A percentile compares a stretch with the other conserved stretches of the same genome.
Evolutionary conservation across 306 rosid genomes (phyloP).

Genomic region (Morella rubra): DNA sequence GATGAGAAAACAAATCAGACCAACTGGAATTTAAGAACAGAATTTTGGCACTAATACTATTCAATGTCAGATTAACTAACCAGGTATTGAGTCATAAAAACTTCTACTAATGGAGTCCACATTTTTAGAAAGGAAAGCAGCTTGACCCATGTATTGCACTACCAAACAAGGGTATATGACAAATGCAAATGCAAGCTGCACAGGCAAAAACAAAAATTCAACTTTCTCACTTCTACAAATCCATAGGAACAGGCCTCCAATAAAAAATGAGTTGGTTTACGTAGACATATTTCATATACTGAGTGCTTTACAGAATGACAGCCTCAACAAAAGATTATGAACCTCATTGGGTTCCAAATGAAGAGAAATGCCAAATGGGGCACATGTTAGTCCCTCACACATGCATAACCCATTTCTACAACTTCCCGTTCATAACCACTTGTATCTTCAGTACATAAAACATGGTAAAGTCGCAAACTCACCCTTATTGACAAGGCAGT

Average conservation of each 20-base stretch:
- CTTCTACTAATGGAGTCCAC: conserved; percentile 34
- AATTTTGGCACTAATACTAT: conserved; percentile 17
- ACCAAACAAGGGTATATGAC: conserved; percentile 83
- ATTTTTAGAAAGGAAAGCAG: conserved; percentile 77
- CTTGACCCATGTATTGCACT: conserved; percentile 90
- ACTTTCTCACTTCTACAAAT: conserved; percentile 15
- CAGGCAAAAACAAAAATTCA: conserved; percentile 18
- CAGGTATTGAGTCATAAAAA: conserved; percentile 72
- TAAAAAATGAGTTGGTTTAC: background rate
- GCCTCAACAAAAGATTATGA: background rate
- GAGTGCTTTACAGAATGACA: background rate
- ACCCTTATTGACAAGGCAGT: conserved; percentile 84
- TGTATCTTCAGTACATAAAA: conserved; percentile 11
- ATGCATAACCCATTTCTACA: background rate
- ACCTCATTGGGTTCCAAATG: background rate
- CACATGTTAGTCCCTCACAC: background rate
- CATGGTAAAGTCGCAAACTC: conserved; percentile 25
- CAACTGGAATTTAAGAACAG: conserved; percentile 9
- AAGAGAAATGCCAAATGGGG: background rate
- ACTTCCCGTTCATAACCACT: background rate
- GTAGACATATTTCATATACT: background rate
- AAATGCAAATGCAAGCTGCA: conserved; percentile 81
- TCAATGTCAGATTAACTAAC: conserved; percentile 46
- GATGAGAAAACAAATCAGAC: conserved; percentile 25
- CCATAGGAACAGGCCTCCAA: conserved; percentile 8